These are phyloP conservation scores for Xerocomellus amylosporus DNA, from an alignment of 768 basidiomycete species.

Conservation along the genomic window DNA sequence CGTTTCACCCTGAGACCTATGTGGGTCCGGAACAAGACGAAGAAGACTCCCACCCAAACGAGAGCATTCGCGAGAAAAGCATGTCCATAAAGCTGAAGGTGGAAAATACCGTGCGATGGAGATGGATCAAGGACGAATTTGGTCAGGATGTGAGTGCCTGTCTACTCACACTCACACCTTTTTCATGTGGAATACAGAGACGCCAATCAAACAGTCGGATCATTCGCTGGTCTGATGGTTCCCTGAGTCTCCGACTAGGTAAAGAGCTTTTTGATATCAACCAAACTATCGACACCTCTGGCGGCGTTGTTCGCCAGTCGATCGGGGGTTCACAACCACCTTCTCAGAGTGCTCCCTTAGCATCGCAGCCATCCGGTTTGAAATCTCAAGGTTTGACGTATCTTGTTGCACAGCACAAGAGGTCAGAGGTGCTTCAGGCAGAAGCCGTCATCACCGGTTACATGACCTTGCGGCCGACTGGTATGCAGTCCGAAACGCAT, in stretches of 20 bases:
- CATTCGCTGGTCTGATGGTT: slow-evolving; percentile 95
- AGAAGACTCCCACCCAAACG: slow-evolving; percentile 53
- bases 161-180: neutral
- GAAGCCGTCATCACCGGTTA: slow-evolving; percentile 81
- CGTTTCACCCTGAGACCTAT: slow-evolving; percentile 87
- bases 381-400: slow-evolving; percentile 80
- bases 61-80: slow-evolving; percentile 69
- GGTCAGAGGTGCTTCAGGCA: slow-evolving; percentile 80
- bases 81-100: slow-evolving; percentile 86
- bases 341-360: slow-evolving; percentile 40
- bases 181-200: slow-evolving; percentile 42
- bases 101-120: slow-evolving; percentile 94
- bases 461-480: slow-evolving; percentile 80
- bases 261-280: slow-evolving; percentile 93
- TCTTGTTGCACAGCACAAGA: slow-evolving; percentile 86
- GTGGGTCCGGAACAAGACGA: slow-evolving; percentile 78
- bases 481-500: slow-evolving; percentile 89
- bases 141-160: slow-evolving; percentile 67
- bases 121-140: slow-evolving; percentile 77
- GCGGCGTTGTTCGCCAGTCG: slow-evolving; percentile 56
- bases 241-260: slow-evolving; percentile 85
- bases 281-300: slow-evolving; percentile 75
- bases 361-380: slow-evolving; percentile 35
- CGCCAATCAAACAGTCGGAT: slow-evolving; percentile 89
- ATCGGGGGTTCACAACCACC: slow-evolving; percentile 45